phyloP scores from a whole-genome alignment of 176 grass and related monocot species.

The Hsuehochloa calcarea region DNA sequence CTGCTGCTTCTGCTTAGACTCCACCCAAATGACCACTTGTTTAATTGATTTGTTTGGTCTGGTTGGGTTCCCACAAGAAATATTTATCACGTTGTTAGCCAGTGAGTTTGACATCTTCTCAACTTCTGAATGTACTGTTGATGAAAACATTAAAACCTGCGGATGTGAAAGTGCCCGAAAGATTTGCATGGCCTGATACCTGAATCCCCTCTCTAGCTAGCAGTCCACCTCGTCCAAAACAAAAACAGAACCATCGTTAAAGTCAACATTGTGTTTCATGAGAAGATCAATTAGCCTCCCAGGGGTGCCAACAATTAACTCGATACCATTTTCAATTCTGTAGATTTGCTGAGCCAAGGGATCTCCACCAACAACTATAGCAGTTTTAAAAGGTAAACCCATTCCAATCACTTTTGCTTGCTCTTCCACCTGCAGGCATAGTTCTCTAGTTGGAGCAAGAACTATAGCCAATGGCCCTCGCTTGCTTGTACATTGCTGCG shows the following conservation, averaged over 20 bases:
- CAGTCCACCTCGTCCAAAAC: constrained; percentile 94
- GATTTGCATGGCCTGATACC: constrained; percentile 81
- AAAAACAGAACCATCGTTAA: constrained; percentile 62
- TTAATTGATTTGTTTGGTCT: constrained; percentile 77
- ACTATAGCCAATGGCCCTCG: constrained; percentile 63
- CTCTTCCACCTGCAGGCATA: constrained; percentile 87
- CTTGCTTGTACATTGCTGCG: constrained; percentile 18
- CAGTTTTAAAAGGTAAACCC: constrained; percentile 90
- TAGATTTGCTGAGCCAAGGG: constrained; percentile 76
- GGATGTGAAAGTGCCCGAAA: constrained; percentile 65
- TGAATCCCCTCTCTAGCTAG: constrained; percentile 71
- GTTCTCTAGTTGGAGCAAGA: constrained; percentile 83
- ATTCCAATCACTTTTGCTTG: constrained; percentile 87
- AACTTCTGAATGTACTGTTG: constrained; percentile 66
- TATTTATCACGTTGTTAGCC: constrained; percentile 54
- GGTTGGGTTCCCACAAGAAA: constrained; percentile 64
- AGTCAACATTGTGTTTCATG: constrained; percentile 64
- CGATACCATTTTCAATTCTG: constrained; percentile 71
- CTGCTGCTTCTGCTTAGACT: constrained; percentile 89
- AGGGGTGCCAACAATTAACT: constrained; percentile 88
- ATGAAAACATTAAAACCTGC: constrained; percentile 92
- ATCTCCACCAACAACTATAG: constrained; percentile 87
- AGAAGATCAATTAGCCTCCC: constrained; percentile 92
- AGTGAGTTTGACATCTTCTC: constrained; percentile 65
- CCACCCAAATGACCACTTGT: constrained; percentile 89